phyloP scores from a whole-genome alignment of 495 filamentous ascomycete species.

The Pyronema domesticum region DNA sequence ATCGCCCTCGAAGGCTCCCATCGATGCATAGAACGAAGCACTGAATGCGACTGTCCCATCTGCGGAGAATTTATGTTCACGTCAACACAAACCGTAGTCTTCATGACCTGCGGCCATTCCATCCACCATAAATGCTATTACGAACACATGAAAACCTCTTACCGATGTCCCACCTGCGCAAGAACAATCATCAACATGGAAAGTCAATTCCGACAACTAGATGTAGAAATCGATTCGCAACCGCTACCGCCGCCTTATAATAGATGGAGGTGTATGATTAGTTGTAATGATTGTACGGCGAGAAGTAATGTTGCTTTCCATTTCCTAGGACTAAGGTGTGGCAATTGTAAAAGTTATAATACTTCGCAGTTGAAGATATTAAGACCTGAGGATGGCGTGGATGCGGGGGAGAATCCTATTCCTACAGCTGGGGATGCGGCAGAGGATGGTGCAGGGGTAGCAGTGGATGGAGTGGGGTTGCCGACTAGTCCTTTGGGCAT shows the following conservation, averaged over 20 bases:
- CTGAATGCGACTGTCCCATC: conserved; percentile 94
- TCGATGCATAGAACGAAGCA: conserved; percentile 84
- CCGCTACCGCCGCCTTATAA: conserved; percentile 78
- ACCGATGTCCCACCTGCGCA: conserved; percentile 88
- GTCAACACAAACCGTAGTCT: conserved; percentile 73
- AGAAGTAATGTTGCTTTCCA: conserved; percentile 77
- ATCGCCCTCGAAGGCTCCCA: conserved; percentile 66
- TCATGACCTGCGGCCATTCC: conserved; percentile 91
- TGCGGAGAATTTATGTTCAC: conserved; percentile 95
- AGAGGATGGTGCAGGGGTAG: conserved; percentile 6
- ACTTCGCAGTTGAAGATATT: conserved; percentile 54
- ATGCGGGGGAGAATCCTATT: conserved; percentile 14
- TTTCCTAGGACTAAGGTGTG: conserved; percentile 86
- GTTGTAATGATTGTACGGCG: conserved; percentile 86
- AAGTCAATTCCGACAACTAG: conserved; percentile 73
- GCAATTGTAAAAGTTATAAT: conserved; percentile 68
- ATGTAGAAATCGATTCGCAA: conserved; percentile 66
- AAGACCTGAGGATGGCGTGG: conserved; percentile 26
- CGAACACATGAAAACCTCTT: conserved; percentile 67
- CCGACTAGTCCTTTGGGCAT: conserved; percentile 24
- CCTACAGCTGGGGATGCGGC: too few relatives aligned
- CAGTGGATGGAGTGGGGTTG: too few relatives aligned
- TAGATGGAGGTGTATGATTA: conserved; percentile 61
- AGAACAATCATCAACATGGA: conserved; percentile 95
- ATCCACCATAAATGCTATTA: conserved; percentile 78